Base-by-base conservation (phyloP, 2,329 filamentous ascomycete species). In the Biscogniauxia marginata region DNA sequence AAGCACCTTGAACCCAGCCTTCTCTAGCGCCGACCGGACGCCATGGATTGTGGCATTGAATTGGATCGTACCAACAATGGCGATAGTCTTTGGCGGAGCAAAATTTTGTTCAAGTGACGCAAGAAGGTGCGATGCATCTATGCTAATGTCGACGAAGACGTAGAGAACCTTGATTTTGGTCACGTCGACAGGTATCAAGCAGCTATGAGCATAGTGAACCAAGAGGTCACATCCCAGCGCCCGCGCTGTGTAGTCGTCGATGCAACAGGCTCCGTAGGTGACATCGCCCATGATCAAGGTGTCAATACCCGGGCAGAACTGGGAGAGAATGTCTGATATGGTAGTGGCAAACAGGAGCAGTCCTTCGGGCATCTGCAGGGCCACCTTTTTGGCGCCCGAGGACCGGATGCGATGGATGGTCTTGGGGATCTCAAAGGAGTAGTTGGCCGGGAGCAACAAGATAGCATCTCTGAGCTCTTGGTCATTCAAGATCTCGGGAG, bases 251-350 rank as follows among this genome's bases (percentile, higher is more conserved):
- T 96, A 99, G 75, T 99, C 95, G 72, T 99, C 95, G 66, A 99
- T 97, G 71, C 95, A 99, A 78, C 95, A 99, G 20, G 95, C 95
- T 61, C 95, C 95, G 72, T 99, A 99, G 1, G 95, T 99, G 46
- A 99, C 95, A 71, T 99, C 95, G 59, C 95, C 95, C 95, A 99
- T 99, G 73, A 99, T 99, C 53, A 98, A 80, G 1, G 93, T 98
- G 71, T 96, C 91, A 44, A 89, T 88, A 1, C 90, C 92, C 0
- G 91, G 89, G 69, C 95, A 99, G 77, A 99, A 99, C 70, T 93
- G 89, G 0, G 90, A 91, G 49, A 99, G 79, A 66, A 99, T 98
- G 71, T 99, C 95, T 3, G 95, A 96, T 64, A 99, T 93, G 34
- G 95, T 99, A 22, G 95, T 98, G 20, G 95, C 95, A 71, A 99